Percentiles rank a stretch among this genome's conserved stretches.
phyloP scores from a whole-genome alignment of 202 grass and related monocot genomes.

The Sporobolus alterniflorus region DNA sequence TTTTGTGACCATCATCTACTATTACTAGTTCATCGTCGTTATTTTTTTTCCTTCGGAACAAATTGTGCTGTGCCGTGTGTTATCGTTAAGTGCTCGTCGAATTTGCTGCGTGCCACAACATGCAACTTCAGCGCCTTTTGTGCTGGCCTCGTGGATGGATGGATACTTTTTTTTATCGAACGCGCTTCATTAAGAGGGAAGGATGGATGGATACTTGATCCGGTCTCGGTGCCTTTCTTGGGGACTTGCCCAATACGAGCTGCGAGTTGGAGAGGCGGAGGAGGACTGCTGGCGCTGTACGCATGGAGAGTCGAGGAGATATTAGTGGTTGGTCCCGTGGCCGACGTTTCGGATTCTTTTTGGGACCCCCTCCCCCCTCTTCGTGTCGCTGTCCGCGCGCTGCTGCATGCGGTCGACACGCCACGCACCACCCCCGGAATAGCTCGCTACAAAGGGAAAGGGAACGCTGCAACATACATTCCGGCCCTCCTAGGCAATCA shows the following conservation, averaged over 20 bases:
- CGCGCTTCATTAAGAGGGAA: too few relatives aligned
- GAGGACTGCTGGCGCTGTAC: not conserved
- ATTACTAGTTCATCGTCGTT: not conserved
- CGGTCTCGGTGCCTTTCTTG: constrained; percentile 15
- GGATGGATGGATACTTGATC: not conserved
- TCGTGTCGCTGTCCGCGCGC: not conserved
- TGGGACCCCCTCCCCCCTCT: not conserved
- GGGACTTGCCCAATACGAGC: constrained; percentile 25
- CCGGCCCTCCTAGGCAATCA: not conserved
- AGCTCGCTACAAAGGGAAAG: constrained; percentile 7
- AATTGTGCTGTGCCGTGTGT: not conserved
- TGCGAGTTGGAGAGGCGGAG: not conserved
- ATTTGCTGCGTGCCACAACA: not conserved
- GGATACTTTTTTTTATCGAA: too few relatives aligned
- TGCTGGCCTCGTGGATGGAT: not conserved
- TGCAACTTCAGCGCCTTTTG: not conserved
- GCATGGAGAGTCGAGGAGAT: not conserved
- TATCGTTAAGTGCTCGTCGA: not conserved
- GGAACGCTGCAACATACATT: not conserved
- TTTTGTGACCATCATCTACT: constrained; percentile 1
- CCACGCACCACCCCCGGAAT: not conserved
- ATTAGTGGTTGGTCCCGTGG: not conserved
- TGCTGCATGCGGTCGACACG: constrained; percentile 10
- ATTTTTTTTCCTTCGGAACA: too few relatives aligned
- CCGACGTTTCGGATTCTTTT: constrained; percentile 28